Conservation (phyloP, 345 rosid species). For the Microthlaspi erraticum region DNA sequence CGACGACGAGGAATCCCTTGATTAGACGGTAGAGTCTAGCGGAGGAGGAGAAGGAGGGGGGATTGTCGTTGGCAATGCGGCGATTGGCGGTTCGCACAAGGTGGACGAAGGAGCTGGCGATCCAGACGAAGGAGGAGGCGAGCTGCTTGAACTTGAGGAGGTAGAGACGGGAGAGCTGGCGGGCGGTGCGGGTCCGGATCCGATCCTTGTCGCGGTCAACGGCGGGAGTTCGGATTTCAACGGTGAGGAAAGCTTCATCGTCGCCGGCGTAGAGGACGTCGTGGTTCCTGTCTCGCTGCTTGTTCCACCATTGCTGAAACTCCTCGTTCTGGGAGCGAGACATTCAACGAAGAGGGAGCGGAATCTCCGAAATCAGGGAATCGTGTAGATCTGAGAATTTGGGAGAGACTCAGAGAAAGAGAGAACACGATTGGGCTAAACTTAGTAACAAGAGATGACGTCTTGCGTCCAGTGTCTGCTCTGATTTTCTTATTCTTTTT, state of each 20-base stretch:
- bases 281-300: slow-evolving; percentile 60
- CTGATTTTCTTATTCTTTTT: background rate
- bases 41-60: slow-evolving; percentile 48
- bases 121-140: slow-evolving; percentile 58
- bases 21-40: slow-evolving; percentile 67
- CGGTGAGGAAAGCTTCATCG: slow-evolving; percentile 49
- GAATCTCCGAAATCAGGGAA: background rate
- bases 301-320: slow-evolving; percentile 90
- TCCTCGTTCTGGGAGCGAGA: slow-evolving; percentile 66
- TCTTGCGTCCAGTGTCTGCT: slow-evolving; percentile 24
- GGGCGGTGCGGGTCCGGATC: slow-evolving; percentile 63
- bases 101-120: slow-evolving; percentile 48
- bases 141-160: slow-evolving; percentile 71
- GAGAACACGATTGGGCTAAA: slow-evolving; percentile 40
- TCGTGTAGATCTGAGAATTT: slow-evolving; percentile 16
- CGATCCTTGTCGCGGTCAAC: slow-evolving; percentile 61
- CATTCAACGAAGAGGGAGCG: slow-evolving; percentile 38
- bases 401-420: slow-evolving; percentile 8
- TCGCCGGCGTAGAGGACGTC: slow-evolving; percentile 31
- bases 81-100: slow-evolving; percentile 79
- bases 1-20: slow-evolving; percentile 56
- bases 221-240: slow-evolving; percentile 54
- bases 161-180: slow-evolving; percentile 76
- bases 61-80: slow-evolving; percentile 53
- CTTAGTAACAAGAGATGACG: slow-evolving; percentile 37